These are phyloP conservation scores for Cyclospora cayetanensis DNA, from an alignment of 169 alveolate species.

Conservation along the genomic window DNA sequence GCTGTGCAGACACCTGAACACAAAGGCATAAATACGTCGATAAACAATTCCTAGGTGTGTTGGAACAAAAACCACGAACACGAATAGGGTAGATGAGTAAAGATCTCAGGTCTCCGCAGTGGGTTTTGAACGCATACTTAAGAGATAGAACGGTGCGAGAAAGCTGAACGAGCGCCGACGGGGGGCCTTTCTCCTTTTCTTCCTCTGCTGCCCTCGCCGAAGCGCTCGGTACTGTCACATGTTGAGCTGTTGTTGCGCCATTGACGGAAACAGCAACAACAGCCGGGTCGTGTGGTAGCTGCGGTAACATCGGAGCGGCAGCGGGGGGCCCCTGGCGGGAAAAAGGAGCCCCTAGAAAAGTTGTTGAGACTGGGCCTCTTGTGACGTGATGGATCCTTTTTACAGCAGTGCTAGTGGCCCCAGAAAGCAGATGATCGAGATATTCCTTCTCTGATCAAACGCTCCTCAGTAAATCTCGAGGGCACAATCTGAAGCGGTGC, in stretches of 20 bases:
- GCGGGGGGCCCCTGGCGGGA: no score
- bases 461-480: no score
- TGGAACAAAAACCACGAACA: not conserved
- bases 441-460: no score
- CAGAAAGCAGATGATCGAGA: no score
- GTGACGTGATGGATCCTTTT: no score
- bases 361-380: no score
- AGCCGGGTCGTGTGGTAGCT: not conserved
- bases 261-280: not conserved
- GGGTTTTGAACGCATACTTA: not conserved
- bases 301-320: not conserved
- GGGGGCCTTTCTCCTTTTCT: not conserved
- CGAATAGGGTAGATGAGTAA: not conserved
- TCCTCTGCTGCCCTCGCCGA: not conserved
- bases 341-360: no score
- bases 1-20: constrained; percentile 28
- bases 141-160: constrained; percentile 24
- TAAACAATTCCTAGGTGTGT: not conserved
- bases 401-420: no score
- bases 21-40: not conserved
- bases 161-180: not conserved
- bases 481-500: no score
- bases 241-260: not conserved
- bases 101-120: not conserved
- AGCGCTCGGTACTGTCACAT: not conserved